Conservation (phyloP, 306 rosid genomes). For the Cucumis cinereus region DNA sequence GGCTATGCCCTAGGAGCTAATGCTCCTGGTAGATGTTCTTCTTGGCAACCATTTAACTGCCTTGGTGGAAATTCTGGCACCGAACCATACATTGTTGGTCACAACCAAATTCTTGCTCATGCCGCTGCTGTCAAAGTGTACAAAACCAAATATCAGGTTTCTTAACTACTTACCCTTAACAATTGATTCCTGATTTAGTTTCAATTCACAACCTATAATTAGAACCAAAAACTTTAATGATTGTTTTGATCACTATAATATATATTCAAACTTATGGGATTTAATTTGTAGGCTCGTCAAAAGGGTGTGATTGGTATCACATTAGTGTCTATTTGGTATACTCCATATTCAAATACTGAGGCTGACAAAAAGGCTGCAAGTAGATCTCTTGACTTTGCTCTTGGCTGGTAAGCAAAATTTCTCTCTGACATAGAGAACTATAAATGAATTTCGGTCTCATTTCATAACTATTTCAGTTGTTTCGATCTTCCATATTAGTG, state of each 20-base stretch:
- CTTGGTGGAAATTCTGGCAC: slow-evolving; percentile 13
- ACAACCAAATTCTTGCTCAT: slow-evolving; percentile 31
- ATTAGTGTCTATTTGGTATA: slow-evolving; percentile 28
- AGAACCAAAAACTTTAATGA: not conserved
- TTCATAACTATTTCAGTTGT: no score
- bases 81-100: slow-evolving; percentile 28
- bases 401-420: slow-evolving; percentile 1
- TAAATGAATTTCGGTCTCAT: no score
- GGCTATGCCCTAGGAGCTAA: not conserved
- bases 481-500: no score
- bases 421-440: no score
- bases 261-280: not conserved
- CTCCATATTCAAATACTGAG: slow-evolving; percentile 25
- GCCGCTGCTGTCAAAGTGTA: not conserved
- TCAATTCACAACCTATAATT: not conserved
- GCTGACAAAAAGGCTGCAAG: slow-evolving; percentile 19
- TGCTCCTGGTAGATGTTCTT: not conserved
- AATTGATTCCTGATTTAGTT: not conserved
- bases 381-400: slow-evolving; percentile 37
- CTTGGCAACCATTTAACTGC: slow-evolving; percentile 17
- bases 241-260: not conserved
- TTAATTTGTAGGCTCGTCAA: slow-evolving; percentile 21
- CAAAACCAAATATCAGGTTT: slow-evolving; percentile 34
- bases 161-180: not conserved
- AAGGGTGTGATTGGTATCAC: slow-evolving; percentile 43